A percentile compares a stretch with the other conserved stretches of the same genome.
Evolutionary conservation across 2,329 filamentous ascomycete species (phyloP).

Genomic region (Colletotrichum coccodes): DNA sequence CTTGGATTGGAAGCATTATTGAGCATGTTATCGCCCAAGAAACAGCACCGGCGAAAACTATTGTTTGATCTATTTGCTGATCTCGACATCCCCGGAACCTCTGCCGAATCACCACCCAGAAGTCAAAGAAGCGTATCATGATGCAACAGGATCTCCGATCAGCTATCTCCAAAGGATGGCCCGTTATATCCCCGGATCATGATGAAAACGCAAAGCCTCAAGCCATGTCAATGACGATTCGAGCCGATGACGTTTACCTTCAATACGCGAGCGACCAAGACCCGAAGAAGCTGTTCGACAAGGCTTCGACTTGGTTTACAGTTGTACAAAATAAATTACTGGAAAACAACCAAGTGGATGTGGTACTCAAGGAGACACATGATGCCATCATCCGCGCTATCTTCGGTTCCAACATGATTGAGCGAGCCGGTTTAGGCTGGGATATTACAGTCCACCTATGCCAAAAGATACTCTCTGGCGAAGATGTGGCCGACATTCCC

Average conservation of each 20-base stretch:
- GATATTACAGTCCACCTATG: background rate
- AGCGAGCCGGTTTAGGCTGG: background rate
- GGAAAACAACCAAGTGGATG: background rate
- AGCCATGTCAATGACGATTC: background rate
- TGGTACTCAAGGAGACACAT: background rate
- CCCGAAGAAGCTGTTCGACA: background rate
- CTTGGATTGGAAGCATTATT: no score
- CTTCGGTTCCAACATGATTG: background rate
- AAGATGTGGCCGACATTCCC: background rate
- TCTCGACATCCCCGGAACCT: background rate
- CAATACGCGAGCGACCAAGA: background rate
- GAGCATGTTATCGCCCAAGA: background rate
- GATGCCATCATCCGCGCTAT: background rate
- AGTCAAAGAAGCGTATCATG: background rate
- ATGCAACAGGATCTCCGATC: background rate
- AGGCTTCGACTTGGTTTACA: background rate
- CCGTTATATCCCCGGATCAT: background rate
- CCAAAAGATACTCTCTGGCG: background rate
- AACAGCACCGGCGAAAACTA: background rate
- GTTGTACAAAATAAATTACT: background rate
- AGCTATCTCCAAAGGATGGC: background rate
- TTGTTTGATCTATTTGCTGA: background rate
- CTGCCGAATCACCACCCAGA: background rate
- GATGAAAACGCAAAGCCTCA: background rate
- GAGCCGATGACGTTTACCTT: background rate